A percentile compares a stretch with the other conserved stretches of the same genome.
These are phyloP conservation scores for Oryza meyeriana DNA, from an alignment of 176 grass and related monocot species.

Conservation along the genomic window DNA sequence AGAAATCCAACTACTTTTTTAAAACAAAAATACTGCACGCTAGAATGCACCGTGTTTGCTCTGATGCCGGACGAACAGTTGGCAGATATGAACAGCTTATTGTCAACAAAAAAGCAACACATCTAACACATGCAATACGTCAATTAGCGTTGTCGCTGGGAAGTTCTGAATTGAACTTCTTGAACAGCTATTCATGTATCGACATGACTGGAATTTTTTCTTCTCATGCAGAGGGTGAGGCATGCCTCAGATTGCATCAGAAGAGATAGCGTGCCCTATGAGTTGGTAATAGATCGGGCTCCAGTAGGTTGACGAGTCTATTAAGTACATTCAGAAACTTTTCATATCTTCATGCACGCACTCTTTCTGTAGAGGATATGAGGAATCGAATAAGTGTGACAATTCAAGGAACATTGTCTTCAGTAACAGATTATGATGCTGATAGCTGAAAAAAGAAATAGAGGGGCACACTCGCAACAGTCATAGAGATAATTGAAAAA, in stretches of 20 bases:
- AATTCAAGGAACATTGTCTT: too few relatives aligned
- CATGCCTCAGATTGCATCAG: conserved; percentile 33
- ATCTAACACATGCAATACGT: neutral
- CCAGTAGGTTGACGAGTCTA: too few relatives aligned
- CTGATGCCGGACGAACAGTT: neutral
- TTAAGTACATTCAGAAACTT: too few relatives aligned
- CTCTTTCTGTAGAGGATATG: too few relatives aligned
- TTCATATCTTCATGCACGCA: too few relatives aligned
- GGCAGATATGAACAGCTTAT: conserved; percentile 1
- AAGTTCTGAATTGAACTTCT: neutral
- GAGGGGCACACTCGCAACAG: too few relatives aligned
- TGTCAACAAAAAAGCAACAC: conserved; percentile 1
- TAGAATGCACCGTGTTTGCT: neutral
- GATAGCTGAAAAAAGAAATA: too few relatives aligned
- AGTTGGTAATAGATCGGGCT: conserved; percentile 17
- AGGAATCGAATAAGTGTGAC: too few relatives aligned
- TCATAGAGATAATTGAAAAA: too few relatives aligned
- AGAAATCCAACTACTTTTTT: neutral
- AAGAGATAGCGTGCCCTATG: too few relatives aligned
- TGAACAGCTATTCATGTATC: neutral
- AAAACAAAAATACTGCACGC: neutral
- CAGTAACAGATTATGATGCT: too few relatives aligned
- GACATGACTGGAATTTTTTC: neutral
- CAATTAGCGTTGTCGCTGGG: conserved; percentile 6
- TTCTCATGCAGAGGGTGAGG: conserved; percentile 32